Base-by-base conservation (phyloP, 2,329 filamentous ascomycete species). In the Fusarium anguioides region DNA sequence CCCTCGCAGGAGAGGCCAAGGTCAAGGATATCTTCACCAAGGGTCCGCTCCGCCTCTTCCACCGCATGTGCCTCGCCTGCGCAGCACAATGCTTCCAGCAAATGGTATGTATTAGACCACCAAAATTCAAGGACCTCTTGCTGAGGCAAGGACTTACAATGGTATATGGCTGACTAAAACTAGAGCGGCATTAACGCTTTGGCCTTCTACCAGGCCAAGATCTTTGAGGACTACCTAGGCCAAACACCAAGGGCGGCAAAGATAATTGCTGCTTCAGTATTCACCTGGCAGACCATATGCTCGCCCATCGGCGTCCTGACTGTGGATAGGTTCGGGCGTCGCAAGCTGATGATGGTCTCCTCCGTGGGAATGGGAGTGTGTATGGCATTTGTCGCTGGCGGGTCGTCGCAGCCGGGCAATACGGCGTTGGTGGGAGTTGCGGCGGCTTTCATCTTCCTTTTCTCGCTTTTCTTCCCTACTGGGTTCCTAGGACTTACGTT, bases 171-270 rank as follows among this genome's bases (percentile, higher is more conserved):
- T n/a, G n/a, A n/a, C n/a, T n/a, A n/a, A n/a, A n/a, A n/a, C n/a
- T n/a, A n/a, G n/a, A 14, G 18, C 17, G 46, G 53, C 12, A 52
- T 56, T 18, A 56, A 56, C 15, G 46, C 53, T 12, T 9, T 56
- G 0, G 53, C 53, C 18, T 56, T 56, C 12, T 56, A 52, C 8
- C 46, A 56, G 4, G 53, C 53, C 23, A 56, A 56, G 46, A 52
- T 56, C 5, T 56, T 56, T 18, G 36, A 56, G 3, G 53, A 56
- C 37, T 56, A 56, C 3, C 23, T 56, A 0, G 46, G 29, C 0
- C 53, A 56, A n/a, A 56, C 53, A 3, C 46, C 46, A 0, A 42
- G 46, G 2, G 46, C 18, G 4, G 53, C 53, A 4, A 52, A 56
- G 18, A 56, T 52, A 9, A 52, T 56, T 4, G 53, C 53, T 52